phyloP scores from a whole-genome alignment of 805 yeast species.

The Wickerhamomyces queroliae region DNA sequence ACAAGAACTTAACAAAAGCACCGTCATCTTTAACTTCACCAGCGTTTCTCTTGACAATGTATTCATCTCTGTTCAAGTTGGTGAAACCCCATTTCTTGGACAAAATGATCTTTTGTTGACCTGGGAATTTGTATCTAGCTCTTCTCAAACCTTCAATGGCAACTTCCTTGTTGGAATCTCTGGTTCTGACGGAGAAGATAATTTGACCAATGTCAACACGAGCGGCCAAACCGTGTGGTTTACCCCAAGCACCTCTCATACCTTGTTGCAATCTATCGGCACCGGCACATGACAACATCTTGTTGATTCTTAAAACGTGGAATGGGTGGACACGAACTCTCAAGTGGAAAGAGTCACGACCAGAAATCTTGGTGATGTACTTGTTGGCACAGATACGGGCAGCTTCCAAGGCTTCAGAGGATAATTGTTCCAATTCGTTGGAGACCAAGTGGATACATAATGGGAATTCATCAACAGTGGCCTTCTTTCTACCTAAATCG shows the following conservation, averaged over 20 bases:
- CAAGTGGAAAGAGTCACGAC: slow-evolving; percentile 99
- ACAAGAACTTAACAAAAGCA: slow-evolving; percentile 98
- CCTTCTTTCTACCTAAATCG: slow-evolving; percentile 99
- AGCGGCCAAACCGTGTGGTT: slow-evolving; percentile 99
- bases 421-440: slow-evolving; percentile 98
- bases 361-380: slow-evolving; percentile 95
- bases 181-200: slow-evolving; percentile 96
- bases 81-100: slow-evolving; percentile 99
- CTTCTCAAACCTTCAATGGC: slow-evolving; percentile 99
- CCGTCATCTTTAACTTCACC: slow-evolving; percentile 99
- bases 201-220: slow-evolving; percentile 99
- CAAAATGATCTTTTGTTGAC: slow-evolving; percentile 98
- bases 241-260: slow-evolving; percentile 99
- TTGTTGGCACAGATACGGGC: slow-evolving; percentile 99
- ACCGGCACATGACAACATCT: slow-evolving; percentile 99
- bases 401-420: slow-evolving; percentile 99
- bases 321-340: slow-evolving; percentile 99
- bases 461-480: slow-evolving; percentile 96
- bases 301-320: slow-evolving; percentile 99
- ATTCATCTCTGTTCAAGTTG: slow-evolving; percentile 95
- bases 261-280: slow-evolving; percentile 99
- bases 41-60: slow-evolving; percentile 88
- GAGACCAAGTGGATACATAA: slow-evolving; percentile 98
- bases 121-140: slow-evolving; percentile 99
- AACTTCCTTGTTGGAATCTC: slow-evolving; percentile 95